Evolutionary conservation across 2,329 filamentous ascomycete genomes (phyloP), one percentile per base, ranked within the genome.

Genomic region (Magnaporthiopsis rhizophila): DNA sequence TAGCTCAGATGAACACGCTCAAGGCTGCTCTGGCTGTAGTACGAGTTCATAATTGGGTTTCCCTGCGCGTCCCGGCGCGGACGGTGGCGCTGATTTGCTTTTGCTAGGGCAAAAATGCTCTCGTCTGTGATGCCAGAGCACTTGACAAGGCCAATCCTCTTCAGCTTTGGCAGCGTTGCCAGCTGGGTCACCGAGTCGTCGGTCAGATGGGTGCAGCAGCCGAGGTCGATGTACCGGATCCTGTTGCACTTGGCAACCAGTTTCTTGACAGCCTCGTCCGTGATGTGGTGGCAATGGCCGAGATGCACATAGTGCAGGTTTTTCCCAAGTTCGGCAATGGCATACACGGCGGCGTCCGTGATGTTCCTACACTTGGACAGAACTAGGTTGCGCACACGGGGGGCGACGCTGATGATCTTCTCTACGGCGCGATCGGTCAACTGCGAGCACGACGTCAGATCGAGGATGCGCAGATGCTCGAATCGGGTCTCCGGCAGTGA

Each of bases 1-100:
- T 99, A 98, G 75, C 93, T 97, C 56, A 99, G 83, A 80, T 99
- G 95, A 12, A 99, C 95, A 69, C 95, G 85, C 78, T 99, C 95
- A 32, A 99, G 79, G 71, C 89, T 93, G 65, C 83, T 82, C 26
- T 81, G 81, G 65, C 81, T 80, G 63, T 79, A 86, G 67, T 79
- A 85, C 69, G 82, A 85, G 69, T 79, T 82, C 61, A 74, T 79
- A 66, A 79, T 75, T 65, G 74, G 76, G 70, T 79, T 78, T 11
- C 80, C 82, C 13, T 75, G 79, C 62, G 76, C 74, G 66, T 84
- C 82, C 65, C 81, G 77, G 28, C 81, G 78, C 24, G 79, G 76
- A 5, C 82, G 76, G 11, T 79, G 76, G 21, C 83, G 80, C 61
- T 81, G 81, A 66, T 86, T 88, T 2, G 89, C 87, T 68, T 87